Percentiles rank a stretch among this genome's conserved stretches.
These are phyloP conservation scores for Nemania diffusa DNA, from an alignment of 2,329 filamentous ascomycete genomes.

Conservation along the genomic window DNA sequence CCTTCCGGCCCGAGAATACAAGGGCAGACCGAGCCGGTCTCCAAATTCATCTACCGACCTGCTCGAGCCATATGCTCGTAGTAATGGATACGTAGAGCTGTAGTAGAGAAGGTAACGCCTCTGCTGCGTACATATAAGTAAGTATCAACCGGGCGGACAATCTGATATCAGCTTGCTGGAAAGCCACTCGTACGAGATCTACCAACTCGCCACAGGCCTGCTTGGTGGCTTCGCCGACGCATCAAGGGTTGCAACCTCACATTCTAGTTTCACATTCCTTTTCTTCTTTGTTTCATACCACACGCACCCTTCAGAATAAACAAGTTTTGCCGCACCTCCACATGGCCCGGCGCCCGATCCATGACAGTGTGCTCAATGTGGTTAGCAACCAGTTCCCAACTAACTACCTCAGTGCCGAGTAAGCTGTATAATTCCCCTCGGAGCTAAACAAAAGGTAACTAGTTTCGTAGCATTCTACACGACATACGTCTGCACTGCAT, in stretches of 20 bases:
- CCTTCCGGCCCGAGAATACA: not conserved
- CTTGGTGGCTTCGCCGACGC: not conserved
- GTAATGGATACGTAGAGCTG: not conserved
- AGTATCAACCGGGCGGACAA: not conserved
- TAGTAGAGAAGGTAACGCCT: too few species aligned
- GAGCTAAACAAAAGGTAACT: not conserved
- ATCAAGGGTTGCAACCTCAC: not conserved
- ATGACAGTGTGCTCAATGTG: not conserved
- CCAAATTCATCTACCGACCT: not conserved
- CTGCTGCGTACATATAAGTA: too few species aligned
- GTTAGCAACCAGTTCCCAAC: not conserved
- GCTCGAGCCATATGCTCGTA: not conserved
- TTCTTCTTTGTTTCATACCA: not conserved
- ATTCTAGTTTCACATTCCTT: not conserved
- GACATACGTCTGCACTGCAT: not conserved
- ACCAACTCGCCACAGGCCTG: not conserved
- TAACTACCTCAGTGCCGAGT: too few species aligned
- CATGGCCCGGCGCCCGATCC: not conserved
- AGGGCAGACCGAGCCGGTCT: not conserved
- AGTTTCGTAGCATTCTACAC: not conserved
- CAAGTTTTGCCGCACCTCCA: not conserved
- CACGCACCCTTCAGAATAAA: not conserved
- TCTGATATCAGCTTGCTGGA: not conserved
- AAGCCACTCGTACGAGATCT: not conserved
- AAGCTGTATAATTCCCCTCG: not conserved